Base-by-base conservation (phyloP, 148 eudicot genomes). In the Cornus controversa region DNA sequence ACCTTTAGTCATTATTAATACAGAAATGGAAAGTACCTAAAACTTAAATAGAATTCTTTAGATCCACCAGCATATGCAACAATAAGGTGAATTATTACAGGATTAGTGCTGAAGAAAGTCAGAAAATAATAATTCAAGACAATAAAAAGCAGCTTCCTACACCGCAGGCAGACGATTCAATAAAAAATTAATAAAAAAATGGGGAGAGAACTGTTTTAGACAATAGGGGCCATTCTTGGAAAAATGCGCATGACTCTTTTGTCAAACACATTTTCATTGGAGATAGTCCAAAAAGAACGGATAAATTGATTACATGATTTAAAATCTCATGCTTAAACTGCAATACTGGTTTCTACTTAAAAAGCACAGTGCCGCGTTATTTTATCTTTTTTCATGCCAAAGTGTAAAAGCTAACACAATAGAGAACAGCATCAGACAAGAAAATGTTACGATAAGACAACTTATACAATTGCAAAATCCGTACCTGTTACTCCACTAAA, bases 401-500 rank as follows among this genome's bases (percentile, higher is more conserved):
- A n/a, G n/a, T n/a, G 37, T 20, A 20, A 29, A 73, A 64, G 4
- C 27, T 20, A 28, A 34, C 74, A 67, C 27, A 71, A 45, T 42
- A 31, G 57, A 22, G 16, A 77, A 20, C 15, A 22, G 22, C 3
- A 10, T 34, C 50, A 57, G 24, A 15, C 25, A 25, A 72, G 29
- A 28, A 78, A 26, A 37, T 16, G 24, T 13, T 47, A 60, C 25
- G 26, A 24, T 23, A 24, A 69, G 50, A 54, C 13, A 8, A 28
- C 7, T 26, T 11, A 25, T 22, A 65, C 54, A 24, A 23, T 20
- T n/a, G 23, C 15, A 53, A 69, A 31, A 47, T 26, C 15, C 73
- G 71, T 88, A 96, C 99, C 98, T 72, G 99, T 89, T 68, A 89
- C 96, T 20, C 99, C 99, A 65, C 80, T 83, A 81, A 93, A 93